These are phyloP conservation scores for Neurospora pannonica DNA, from an alignment of 495 filamentous ascomycete genomes.

Conservation along the genomic window DNA sequence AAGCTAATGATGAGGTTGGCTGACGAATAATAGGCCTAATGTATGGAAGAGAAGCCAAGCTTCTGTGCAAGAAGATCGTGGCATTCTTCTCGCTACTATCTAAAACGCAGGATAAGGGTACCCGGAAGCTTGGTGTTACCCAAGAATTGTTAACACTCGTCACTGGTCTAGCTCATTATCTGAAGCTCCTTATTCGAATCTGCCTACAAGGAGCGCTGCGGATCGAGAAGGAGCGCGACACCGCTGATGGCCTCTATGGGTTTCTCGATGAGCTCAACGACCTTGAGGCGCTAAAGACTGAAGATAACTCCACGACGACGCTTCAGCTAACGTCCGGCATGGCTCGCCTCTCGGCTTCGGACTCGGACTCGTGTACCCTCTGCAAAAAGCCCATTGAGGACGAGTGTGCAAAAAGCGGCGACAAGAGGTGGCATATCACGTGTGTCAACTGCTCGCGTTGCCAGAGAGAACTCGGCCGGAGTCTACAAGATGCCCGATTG, in stretches of 20 bases:
- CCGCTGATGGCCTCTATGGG: conserved; percentile 59
- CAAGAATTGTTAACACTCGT: conserved; percentile 93
- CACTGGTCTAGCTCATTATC: conserved; percentile 93
- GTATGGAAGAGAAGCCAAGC: conserved; percentile 89
- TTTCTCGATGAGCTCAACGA: conserved; percentile 77
- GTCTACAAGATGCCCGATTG: conserved; percentile 56
- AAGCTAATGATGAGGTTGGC: conserved; percentile 1
- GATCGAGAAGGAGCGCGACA: conserved; percentile 74
- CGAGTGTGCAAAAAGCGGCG: conserved; percentile 64
- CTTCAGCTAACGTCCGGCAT: conserved; percentile 67
- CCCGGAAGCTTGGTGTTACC: conserved; percentile 84
- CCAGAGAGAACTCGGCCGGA: conserved; percentile 56
- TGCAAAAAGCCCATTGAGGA: conserved; percentile 91
- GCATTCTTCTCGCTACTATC: conserved; percentile 92
- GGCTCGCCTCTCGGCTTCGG: conserved; percentile 59
- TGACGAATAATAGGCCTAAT: conserved; percentile 53
- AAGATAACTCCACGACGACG: conserved; percentile 48
- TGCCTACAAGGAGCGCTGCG: conserved; percentile 88
- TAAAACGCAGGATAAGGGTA: conserved; percentile 84
- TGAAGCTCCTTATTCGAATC: conserved; percentile 95
- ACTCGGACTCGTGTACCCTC: conserved; percentile 69
- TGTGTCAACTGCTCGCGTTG: conserved; percentile 75
- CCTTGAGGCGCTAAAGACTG: conserved; percentile 59
- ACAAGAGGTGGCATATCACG: conserved; percentile 72
- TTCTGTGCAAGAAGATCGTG: conserved; percentile 98